Base-by-base conservation (phyloP, 2,329 filamentous ascomycete species). In the Teratosphaeria nubilosa region DNA sequence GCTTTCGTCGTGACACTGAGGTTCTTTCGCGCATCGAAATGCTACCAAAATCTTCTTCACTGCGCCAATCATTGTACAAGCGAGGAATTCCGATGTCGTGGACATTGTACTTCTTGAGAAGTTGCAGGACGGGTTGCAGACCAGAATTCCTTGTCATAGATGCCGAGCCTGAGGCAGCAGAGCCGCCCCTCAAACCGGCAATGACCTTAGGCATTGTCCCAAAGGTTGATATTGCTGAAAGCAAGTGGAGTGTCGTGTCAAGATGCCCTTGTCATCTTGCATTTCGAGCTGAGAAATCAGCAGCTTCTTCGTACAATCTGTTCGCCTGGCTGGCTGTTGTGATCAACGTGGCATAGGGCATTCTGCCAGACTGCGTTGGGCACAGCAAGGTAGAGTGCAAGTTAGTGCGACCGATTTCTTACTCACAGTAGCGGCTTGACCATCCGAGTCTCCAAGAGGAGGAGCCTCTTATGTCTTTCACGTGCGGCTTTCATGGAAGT, bases 1-100 rank as follows among this genome's bases (percentile, higher is more conserved):
- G 65, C 66, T 58, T 70, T 70, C 2, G 68, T 70, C 9, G 60
- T 62, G 22, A 70, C 65, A 6, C 53, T 41, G 58, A 70, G 67
- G 25, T 67, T 25, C 5, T 61, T 34, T 13, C 62, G 55, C 1
- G 60, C 63, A 51, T 63, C 57, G 61, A 55, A 20, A 67, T 59
- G 13, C 69, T 63, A 6, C 72, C 77, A 1, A 82, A 74, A 51
- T 74, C 73, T 55, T 76, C 70, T 65, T 76, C 74, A 30, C 65
- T 68, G 48, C 67, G 65, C 51, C 74, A 73, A n/a, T 54, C 48
- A 53, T 72, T 73, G 64, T 75, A 75, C 54, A 73, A 64, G 24
- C 72, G 70, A 5, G 73, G 70, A 0, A 72, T 75, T 59, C 75
- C 74, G 53, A 76, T 63, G 27, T 73, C 69, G 16, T 53, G 63